These are phyloP conservation scores for Suillus weaverae DNA, from an alignment of 768 basidiomycete genomes.

Conservation along the genomic window DNA sequence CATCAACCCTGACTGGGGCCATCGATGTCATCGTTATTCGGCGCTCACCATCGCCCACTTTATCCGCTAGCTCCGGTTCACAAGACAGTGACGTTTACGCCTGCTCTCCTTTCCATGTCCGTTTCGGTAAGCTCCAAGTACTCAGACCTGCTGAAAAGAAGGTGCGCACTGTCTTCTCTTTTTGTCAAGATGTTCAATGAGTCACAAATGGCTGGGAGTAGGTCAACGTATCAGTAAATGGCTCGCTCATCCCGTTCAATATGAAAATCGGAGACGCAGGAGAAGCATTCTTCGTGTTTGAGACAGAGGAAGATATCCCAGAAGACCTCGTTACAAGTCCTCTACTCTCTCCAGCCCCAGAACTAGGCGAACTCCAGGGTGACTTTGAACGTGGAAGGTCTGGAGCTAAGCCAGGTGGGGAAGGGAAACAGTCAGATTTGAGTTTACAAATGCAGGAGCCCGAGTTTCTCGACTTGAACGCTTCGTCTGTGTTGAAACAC, in stretches of 20 bases:
- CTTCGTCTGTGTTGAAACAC: conserved; percentile 21
- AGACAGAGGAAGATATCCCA: conserved; percentile 93
- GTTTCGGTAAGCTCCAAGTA: conserved; percentile 97
- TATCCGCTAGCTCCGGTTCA: conserved; percentile 21
- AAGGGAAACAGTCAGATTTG: conserved; percentile 14
- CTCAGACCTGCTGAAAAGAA: conserved; percentile 92
- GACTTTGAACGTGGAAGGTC: conserved; percentile 39
- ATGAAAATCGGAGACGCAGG: conserved; percentile 99
- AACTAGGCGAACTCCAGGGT: conserved; percentile 35
- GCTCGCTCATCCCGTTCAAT: conserved; percentile 79
- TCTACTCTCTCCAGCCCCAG: conserved; percentile 64
- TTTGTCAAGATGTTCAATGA: background rate
- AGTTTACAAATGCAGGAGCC: conserved; percentile 50
- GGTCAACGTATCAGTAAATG: conserved; percentile 91
- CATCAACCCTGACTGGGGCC: conserved; percentile 94
- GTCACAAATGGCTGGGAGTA: conserved; percentile 27
- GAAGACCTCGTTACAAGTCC: conserved; percentile 93
- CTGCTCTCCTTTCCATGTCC: conserved; percentile 95
- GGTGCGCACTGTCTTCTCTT: conserved; percentile 41
- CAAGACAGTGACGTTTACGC: conserved; percentile 63
- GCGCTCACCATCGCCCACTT: conserved; percentile 39
- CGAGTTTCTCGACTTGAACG: conserved; percentile 85
- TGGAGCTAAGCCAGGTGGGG: conserved; percentile 37
- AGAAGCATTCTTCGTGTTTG: conserved; percentile 98
- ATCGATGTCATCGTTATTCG: conserved; percentile 98